Percentiles rank a stretch among this genome's conserved stretches.
Evolutionary conservation across 306 rosid species (phyloP).

Genomic region (Pueraria montana): DNA sequence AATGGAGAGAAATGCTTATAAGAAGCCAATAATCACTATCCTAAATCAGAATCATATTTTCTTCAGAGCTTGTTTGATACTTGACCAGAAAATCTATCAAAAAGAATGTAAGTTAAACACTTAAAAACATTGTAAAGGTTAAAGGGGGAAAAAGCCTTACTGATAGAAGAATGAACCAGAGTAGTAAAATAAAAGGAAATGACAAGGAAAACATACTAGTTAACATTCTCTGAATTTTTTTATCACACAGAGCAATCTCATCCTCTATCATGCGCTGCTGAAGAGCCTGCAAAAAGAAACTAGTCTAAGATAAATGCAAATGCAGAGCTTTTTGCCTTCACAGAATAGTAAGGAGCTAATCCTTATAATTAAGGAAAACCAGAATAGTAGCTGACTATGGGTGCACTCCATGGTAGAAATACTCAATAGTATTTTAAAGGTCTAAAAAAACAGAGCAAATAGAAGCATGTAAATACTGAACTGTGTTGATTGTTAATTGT

Average conservation of each 20-base stretch:
- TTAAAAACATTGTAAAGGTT: background rate
- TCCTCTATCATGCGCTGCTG: constrained; percentile 72
- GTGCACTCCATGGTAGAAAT: background rate
- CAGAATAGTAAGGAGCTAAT: background rate
- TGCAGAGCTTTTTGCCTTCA: constrained; percentile 27
- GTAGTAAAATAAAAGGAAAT: constrained; percentile 29
- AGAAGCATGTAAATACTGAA: constrained; percentile 26
- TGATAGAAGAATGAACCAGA: constrained; percentile 17
- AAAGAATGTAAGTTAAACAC: background rate
- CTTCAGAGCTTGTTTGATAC: constrained; percentile 18
- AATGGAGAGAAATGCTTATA: constrained; percentile 1
- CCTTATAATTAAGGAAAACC: background rate
- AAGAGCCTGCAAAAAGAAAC: constrained; percentile 69
- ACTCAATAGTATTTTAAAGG: background rate
- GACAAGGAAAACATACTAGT: constrained; percentile 56
- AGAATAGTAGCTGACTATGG: background rate
- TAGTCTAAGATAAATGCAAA: constrained; percentile 14
- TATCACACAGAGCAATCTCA: constrained; percentile 74
- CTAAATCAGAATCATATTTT: constrained; percentile 16
- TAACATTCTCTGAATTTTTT: constrained; percentile 64
- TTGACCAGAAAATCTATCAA: constrained; percentile 16
- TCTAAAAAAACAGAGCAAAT: background rate
- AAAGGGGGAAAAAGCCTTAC: background rate
- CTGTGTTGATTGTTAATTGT: background rate
- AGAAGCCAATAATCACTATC: constrained; percentile 25